phyloP scores from a whole-genome alignment of 2,329 filamentous ascomycete genomes.

The Talaromyces sp. region DNA sequence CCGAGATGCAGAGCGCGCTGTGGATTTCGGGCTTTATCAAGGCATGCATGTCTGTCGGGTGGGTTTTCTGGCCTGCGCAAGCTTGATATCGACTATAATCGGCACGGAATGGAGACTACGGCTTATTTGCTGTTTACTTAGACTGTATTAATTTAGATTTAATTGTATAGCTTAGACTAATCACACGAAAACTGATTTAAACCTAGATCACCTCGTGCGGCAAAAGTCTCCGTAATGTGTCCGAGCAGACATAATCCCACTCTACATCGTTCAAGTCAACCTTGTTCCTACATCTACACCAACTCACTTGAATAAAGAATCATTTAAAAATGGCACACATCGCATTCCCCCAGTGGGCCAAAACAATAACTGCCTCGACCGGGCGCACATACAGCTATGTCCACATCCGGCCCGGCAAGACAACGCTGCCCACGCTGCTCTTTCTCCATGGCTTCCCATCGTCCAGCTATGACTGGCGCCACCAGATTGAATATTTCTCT shows the following conservation, averaged over 20 bases:
- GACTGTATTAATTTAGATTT: background rate
- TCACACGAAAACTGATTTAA: background rate
- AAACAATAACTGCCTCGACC: background rate
- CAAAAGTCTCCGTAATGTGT: background rate
- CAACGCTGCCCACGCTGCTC: slow-evolving; percentile 32
- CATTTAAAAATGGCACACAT: background rate
- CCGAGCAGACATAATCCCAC: background rate
- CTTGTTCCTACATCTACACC: background rate
- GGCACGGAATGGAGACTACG: background rate
- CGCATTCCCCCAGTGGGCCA: background rate
- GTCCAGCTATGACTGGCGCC: slow-evolving; percentile 40
- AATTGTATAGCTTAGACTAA: background rate
- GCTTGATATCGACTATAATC: background rate
- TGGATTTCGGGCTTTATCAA: slow-evolving; percentile 41
- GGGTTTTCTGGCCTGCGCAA: slow-evolving; percentile 32
- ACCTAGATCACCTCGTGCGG: background rate
- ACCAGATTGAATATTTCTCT: slow-evolving; percentile 33
- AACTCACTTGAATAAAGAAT: background rate
- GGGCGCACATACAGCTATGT: slow-evolving; percentile 24
- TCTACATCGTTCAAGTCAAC: background rate
- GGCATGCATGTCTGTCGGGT: slow-evolving; percentile 29
- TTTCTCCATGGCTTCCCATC: slow-evolving; percentile 49
- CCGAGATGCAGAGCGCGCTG: slow-evolving; percentile 39
- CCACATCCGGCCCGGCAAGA: slow-evolving; percentile 15
- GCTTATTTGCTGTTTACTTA: background rate